phyloP scores from a whole-genome alignment of 2,329 filamentous ascomycete species.

The Botrytis galanthina region DNA sequence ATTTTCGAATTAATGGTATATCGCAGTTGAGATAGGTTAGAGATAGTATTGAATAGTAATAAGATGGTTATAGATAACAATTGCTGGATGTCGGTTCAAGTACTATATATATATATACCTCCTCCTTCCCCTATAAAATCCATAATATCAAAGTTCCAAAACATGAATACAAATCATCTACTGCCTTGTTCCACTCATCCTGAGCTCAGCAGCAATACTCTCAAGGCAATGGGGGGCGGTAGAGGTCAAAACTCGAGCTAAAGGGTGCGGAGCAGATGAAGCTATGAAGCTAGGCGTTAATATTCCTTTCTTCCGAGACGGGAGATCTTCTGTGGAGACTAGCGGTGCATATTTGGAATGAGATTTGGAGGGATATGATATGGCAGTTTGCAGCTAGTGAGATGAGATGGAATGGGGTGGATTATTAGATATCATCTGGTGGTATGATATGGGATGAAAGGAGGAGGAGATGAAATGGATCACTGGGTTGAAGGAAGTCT shows the following conservation, averaged over 20 bases:
- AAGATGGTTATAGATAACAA: background rate
- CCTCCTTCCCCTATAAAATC: background rate
- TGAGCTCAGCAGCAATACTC: background rate
- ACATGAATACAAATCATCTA: background rate
- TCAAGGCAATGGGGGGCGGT: background rate
- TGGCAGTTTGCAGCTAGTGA: background rate
- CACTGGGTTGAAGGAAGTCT: background rate
- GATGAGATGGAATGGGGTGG: background rate
- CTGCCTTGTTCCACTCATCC: background rate
- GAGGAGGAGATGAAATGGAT: background rate
- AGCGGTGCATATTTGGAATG: background rate
- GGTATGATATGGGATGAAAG: background rate
- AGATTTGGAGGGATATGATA: background rate
- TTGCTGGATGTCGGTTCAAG: background rate
- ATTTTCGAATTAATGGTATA: background rate
- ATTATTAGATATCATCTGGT: background rate
- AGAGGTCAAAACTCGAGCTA: slow-evolving; percentile 1
- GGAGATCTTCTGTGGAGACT: background rate
- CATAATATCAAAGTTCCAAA: background rate
- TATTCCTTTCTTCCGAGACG: background rate
- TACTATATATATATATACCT: background rate
- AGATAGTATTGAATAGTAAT: background rate
- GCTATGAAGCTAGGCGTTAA: background rate
- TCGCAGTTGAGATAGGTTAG: background rate
- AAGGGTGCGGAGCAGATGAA: background rate